Evolutionary conservation across 768 basidiomycete genomes (phyloP), one percentile per base, ranked within the genome.

Genomic region (Hypsizygus marmoreus): DNA sequence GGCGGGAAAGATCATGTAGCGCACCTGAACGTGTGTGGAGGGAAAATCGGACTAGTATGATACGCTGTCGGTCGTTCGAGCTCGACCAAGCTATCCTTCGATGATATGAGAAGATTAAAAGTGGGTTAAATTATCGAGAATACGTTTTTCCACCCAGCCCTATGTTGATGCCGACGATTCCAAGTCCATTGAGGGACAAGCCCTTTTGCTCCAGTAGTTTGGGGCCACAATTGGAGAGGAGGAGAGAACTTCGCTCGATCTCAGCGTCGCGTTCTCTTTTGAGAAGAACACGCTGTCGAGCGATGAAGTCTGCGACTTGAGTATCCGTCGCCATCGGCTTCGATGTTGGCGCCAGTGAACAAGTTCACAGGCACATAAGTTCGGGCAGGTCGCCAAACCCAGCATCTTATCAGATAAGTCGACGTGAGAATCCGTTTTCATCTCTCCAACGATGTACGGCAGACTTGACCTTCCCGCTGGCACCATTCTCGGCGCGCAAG

Each of bases 121-220:
- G n/a, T 33, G 30, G 45, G 39, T 42, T 35, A 17, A 30, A 35
- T 20, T 33, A 45, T 23, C 3, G 11, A 47, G 36, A 66, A 61
- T 63, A 95, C 93, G 84, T 94, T 72, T 94, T 95, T 20, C 94
- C 95, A 20, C 93, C 95, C 4, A 97, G 76, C 2, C 95, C 95
- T 13, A 97, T 77, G 40, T 79, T 83, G n/a, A 93, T 74, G 19
- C 77, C 74, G 1, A 79, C 74, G 1, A 91, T 69, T 1, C 88
- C 82, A 4, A 97, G 72, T 34, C 85, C 85, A 22, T 78, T 79
- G 1, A 97, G 63, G 0, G 91, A 85, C 8, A 98, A 72, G 3
- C 95, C 95, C 46, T 87, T 86, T 53, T 88, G 84, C 63, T 95
- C 92, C n/a, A 98, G 75, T 7, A 94, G 71, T 53, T 84, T 89